Evolutionary conservation across 1,284 basidiomycete species (phyloP), one percentile per base, ranked within the genome.

Genomic region (Uromyces viciae-fabae): DNA sequence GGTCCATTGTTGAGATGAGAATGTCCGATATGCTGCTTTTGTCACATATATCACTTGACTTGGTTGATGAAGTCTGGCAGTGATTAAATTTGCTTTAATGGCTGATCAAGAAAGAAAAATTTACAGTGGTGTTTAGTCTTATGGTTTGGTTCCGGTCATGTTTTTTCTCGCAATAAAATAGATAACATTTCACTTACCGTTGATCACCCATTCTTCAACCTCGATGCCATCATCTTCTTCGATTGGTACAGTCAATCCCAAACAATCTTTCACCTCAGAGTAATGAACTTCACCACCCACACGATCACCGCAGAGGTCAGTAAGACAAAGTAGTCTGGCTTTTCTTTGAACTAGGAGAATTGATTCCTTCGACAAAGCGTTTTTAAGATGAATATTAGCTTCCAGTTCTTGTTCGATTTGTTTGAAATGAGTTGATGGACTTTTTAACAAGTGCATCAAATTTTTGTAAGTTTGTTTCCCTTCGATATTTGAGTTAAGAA

Each of bases 141-240:
- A 8, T 8, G 14, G 54, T 5, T 56, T 56, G n/a, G n/a, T 56
- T 56, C n/a, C n/a, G 31, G 25, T 62, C 15, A 33, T n/a, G 62
- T 25, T 66, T 31, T 28, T 28, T 28, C 52, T 28, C 22, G 22
- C 40, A 71, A 19, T 28, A n/a, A n/a, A n/a, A n/a, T n/a, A n/a
- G n/a, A n/a, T n/a, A n/a, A n/a, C n/a, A n/a, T 17, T n/a, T n/a
- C 38, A n/a, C 69, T 40, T 49, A 81, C 78, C 78, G 56, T 81
- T 64, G 31, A 81, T 81, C 19, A 81, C 69, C 78, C 78, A 81
- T 81, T 81, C 78, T 60, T 81, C 78, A 15, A 81, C 78, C 38
- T 81, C 69, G 69, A 81, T 81, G 25, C 78, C 78, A 42, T 81
- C 78, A 8, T 81, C 78, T 64, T 73, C 71, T 25, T 81, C 78